Conservation (phyloP, 805 yeast genomes). For the Kazachstania taianensis region DNA sequence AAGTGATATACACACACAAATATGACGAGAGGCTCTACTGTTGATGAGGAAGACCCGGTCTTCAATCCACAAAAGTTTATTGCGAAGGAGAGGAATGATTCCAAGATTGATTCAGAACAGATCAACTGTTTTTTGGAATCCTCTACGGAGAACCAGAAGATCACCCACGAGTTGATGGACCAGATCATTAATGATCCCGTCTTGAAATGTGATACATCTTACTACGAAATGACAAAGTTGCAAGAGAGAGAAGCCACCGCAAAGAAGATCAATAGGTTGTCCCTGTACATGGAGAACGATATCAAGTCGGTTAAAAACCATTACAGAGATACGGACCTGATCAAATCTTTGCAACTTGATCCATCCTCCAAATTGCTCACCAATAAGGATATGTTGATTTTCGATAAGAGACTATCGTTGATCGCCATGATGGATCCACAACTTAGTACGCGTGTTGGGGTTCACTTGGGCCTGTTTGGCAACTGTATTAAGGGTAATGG, state of each 20-base stretch:
- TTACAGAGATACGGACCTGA: constrained; percentile 18
- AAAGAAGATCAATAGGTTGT: constrained; percentile 47
- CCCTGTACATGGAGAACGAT: constrained; percentile 47
- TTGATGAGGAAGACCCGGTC: constrained; percentile 13
- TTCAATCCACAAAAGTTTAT: constrained; percentile 25
- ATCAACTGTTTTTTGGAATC: constrained; percentile 52
- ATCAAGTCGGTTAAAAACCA: constrained; percentile 18
- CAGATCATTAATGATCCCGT: constrained; percentile 62
- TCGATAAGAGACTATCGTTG: constrained; percentile 49
- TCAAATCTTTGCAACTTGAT: constrained; percentile 18
- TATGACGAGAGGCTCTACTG: constrained; percentile 25
- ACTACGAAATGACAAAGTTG: constrained; percentile 48
- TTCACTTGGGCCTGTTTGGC: constrained; percentile 78
- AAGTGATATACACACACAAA: neutral
- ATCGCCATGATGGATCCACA: constrained; percentile 68
- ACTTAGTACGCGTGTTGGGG: constrained; percentile 72
- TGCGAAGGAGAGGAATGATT: constrained; percentile 36
- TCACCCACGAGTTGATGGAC: constrained; percentile 41
- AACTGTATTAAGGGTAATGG: constrained; percentile 82
- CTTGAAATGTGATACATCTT: constrained; percentile 40
- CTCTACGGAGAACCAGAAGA: constrained; percentile 34
- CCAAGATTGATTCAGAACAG: constrained; percentile 35
- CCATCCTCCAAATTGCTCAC: constrained; percentile 10
- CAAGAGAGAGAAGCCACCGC: constrained; percentile 55
- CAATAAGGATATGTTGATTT: constrained; percentile 27